Evolutionary conservation across 805 yeast genomes (phyloP), one percentile per base, ranked within the genome.

Genomic region (Candida krabiensis): DNA sequence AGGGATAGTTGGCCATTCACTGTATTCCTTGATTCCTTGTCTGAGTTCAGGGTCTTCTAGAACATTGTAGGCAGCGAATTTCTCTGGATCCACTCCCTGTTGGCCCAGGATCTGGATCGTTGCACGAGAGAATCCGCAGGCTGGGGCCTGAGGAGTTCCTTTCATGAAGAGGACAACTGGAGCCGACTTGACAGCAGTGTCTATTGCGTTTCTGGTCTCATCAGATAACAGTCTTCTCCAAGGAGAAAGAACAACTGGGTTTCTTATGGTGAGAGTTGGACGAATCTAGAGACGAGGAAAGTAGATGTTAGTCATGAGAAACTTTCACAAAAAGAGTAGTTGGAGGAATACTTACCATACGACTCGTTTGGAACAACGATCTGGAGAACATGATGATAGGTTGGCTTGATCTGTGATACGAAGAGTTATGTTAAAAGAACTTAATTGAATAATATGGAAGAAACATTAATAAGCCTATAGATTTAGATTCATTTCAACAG

Each of bases 1-100:
- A 12, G 99, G 99, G 43, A 93, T 89, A 1, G 99, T 93, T 40
- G 99, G 99, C 99, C 99, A 93, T 49, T 86, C 83, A 51, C 91
- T 80, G 65, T 78, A 93, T 61, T 93, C 99, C 67, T 93, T 93
- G 56, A 93, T 88, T 22, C 98, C 99, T 33, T 86, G 81, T 66
- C 99, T 85, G 47, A 93, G 75, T 55, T 93, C 98, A 3, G 84
- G 80, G 61, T 93, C 99, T 64, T 93, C 98, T 50, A 93, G 70
- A 0, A 93, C 99, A 58, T 93, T 91, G 66, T 86, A 93, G 15
- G 98, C 98, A 28, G 98, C 97, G 68, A 93, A 93, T 65, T 93
- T 91, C 19, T 68, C 75, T 8, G 99, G 99, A 64, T 93, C 96
- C 15, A 93, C 97, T 41, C 99, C 99, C 60, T 91, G 95, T 59